Conservation (phyloP, 208 protist genomes). For the Trypanosoma scelopori region DNA sequence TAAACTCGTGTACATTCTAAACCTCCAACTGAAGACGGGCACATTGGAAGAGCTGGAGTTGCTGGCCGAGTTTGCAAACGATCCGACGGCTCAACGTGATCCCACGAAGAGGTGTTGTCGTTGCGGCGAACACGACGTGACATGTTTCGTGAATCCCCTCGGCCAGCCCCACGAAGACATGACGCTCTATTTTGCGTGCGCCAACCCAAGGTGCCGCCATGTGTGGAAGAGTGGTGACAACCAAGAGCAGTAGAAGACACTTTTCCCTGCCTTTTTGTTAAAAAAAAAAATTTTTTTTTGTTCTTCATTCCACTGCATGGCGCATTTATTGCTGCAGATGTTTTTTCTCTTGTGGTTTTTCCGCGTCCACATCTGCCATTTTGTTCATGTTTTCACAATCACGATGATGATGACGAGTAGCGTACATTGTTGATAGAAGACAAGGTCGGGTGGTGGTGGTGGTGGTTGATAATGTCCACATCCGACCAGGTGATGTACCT, state of each 20-base stretch:
- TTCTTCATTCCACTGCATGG: neutral
- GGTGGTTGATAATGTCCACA: neutral
- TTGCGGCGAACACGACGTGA: conserved; percentile 68
- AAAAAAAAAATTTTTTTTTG: conserved; percentile 1
- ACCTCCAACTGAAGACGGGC: conserved; percentile 82
- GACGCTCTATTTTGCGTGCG: conserved; percentile 89
- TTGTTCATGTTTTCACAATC: conserved; percentile 4
- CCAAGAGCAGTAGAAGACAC: conserved; percentile 37
- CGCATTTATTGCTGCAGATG: conserved; percentile 5
- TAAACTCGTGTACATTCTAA: conserved; percentile 88
- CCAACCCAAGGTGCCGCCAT: conserved; percentile 74
- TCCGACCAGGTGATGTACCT: conserved; percentile 39
- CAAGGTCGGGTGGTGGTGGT: no score
- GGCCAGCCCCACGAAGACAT: conserved; percentile 89
- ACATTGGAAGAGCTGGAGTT: conserved; percentile 76
- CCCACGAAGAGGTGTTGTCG: conserved; percentile 71
- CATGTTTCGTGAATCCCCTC: conserved; percentile 90
- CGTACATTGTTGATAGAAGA: no score
- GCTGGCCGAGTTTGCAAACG: conserved; percentile 84
- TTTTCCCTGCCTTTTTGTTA: neutral
- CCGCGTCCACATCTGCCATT: neutral
- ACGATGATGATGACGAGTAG: neutral
- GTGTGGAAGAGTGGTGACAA: conserved; percentile 81
- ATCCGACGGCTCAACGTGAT: conserved; percentile 87
- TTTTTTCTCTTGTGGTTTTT: conserved; percentile 10